Conservation (phyloP, 73 alveolate genomes). For the Stentor roeselii region DNA sequence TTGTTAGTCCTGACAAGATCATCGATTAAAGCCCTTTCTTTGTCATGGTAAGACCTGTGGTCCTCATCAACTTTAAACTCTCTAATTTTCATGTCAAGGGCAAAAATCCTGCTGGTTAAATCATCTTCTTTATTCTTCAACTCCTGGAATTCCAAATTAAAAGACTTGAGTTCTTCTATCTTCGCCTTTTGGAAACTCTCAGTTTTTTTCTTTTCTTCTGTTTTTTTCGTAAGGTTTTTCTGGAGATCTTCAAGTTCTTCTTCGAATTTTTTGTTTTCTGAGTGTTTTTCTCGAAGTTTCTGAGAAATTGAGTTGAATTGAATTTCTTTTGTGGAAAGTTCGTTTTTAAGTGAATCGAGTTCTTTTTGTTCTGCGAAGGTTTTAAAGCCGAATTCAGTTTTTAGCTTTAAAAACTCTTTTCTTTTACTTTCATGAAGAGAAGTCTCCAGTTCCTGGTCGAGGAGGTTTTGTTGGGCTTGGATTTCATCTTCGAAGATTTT, state of each 20-base stretch:
- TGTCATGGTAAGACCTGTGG: constrained; percentile 51
- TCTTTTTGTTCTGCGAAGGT: constrained; percentile 41
- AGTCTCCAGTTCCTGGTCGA: not conserved
- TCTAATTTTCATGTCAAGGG: constrained; percentile 53
- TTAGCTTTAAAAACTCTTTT: constrained; percentile 42
- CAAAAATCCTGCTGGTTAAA: constrained; percentile 35
- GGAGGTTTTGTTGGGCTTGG: constrained; percentile 10
- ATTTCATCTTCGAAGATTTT: constrained; percentile 32
- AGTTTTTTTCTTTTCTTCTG: not conserved
- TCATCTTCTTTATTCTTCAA: constrained; percentile 50
- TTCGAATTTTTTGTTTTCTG: constrained; percentile 9
- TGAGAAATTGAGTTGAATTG: not conserved
- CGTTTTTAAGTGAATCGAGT: constrained; percentile 26
- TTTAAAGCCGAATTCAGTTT: constrained; percentile 31
- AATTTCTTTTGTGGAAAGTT: constrained; percentile 20
- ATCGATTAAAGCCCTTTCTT: constrained; percentile 60
- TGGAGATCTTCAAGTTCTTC: constrained; percentile 20
- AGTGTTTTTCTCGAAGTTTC: constrained; percentile 9
- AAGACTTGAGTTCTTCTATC: not conserved
- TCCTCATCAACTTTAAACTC: constrained; percentile 59
- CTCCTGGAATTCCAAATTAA: constrained; percentile 31
- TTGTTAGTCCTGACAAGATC: constrained; percentile 73
- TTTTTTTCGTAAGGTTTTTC: constrained; percentile 26
- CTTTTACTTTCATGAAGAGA: constrained; percentile 22
- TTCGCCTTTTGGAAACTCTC: not conserved